These are phyloP conservation scores for Fusarium sp. DNA, from an alignment of 2,329 filamentous ascomycete genomes.

Conservation along the genomic window DNA sequence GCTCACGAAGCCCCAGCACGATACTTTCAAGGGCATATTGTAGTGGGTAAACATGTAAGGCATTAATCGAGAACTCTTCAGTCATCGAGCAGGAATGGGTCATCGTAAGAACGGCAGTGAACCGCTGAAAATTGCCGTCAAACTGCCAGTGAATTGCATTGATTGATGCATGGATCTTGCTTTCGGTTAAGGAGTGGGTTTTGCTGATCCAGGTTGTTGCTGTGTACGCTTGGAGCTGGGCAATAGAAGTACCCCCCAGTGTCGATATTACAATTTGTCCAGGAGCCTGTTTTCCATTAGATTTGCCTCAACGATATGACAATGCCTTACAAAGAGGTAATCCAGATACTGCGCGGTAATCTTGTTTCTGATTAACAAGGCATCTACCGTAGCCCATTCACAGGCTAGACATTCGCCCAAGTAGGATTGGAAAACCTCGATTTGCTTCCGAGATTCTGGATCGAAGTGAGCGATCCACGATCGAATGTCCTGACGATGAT, in stretches of 20 bases:
- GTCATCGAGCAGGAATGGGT: background rate
- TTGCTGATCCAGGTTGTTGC: background rate
- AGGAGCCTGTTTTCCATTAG: background rate
- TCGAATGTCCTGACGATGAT: background rate
- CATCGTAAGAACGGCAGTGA: fast-evolving
- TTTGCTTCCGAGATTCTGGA: fast-evolving
- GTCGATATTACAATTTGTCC: background rate
- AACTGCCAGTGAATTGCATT: fast-evolving
- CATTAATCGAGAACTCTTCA: background rate
- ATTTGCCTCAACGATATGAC: fast-evolving
- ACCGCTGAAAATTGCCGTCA: background rate
- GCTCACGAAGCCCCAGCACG: fast-evolving
- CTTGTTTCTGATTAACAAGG: fast-evolving
- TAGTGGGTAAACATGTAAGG: background rate
- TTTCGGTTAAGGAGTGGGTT: too few species aligned
- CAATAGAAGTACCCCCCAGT: fast-evolving
- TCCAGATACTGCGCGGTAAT: fast-evolving
- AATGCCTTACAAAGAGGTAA: background rate
- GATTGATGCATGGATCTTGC: background rate
- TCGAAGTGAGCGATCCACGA: fast-evolving
- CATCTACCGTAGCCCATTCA: background rate
- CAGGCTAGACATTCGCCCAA: fast-evolving
- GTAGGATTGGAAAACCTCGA: background rate
- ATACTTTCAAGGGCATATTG: fast-evolving
- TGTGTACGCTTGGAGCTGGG: background rate